A percentile compares a stretch with the other conserved stretches of the same genome.
These are phyloP conservation scores for Persicaria maculosa DNA, from an alignment of 148 eudicot genomes.

Conservation along the genomic window DNA sequence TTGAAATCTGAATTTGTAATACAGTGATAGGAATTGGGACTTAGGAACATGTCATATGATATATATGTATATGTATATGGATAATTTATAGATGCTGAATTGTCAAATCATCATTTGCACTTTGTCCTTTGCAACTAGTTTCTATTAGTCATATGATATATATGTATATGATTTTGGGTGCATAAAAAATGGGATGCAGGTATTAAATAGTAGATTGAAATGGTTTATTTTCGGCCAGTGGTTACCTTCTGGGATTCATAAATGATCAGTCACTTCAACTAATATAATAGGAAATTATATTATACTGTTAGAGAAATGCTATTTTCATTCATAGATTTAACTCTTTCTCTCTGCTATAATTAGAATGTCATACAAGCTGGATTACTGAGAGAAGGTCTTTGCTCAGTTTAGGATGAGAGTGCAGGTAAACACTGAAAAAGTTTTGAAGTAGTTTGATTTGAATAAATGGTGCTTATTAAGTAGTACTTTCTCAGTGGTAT, in stretches of 20 bases:
- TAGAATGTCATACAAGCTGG: slow-evolving; percentile 81
- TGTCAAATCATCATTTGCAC: too few species aligned
- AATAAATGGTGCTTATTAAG: too few species aligned
- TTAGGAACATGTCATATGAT: too few species aligned
- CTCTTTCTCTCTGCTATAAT: slow-evolving; percentile 12
- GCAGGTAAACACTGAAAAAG: slow-evolving; percentile 47
- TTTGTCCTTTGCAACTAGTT: too few species aligned
- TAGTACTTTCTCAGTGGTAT: not conserved
- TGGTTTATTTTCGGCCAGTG: not conserved
- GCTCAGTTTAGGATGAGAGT: slow-evolving; percentile 97
- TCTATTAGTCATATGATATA: too few species aligned
- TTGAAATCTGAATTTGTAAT: too few species aligned
- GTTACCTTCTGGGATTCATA: not conserved
- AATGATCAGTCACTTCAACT: not conserved
- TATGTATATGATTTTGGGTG: slow-evolving; percentile 77
- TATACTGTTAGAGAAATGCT: not conserved
- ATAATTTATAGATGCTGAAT: too few species aligned
- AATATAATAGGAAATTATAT: not conserved
- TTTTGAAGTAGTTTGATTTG: not conserved
- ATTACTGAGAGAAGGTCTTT: slow-evolving; percentile 73
- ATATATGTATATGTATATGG: too few species aligned
- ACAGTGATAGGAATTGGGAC: too few species aligned
- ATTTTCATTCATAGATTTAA: not conserved
- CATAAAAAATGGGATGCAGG: slow-evolving; percentile 89
- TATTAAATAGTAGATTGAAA: slow-evolving; percentile 16